A percentile compares a stretch with the other conserved stretches of the same genome.
Conservation (phyloP, 169 alveolate species). For the Theileria parva region DNA sequence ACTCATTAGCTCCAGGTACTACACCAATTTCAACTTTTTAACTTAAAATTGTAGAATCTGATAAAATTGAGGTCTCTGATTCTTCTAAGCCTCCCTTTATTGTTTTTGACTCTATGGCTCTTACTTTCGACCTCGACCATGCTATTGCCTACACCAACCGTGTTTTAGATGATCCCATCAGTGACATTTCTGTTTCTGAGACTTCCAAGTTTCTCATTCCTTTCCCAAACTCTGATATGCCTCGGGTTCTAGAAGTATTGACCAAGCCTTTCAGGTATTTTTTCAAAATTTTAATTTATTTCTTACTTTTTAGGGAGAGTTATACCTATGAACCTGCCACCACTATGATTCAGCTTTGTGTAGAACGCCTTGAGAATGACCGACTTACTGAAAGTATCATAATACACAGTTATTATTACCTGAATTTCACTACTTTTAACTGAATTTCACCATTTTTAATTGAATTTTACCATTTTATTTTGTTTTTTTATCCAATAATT, state of each 20-base stretch:
- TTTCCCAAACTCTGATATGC: constrained; percentile 46
- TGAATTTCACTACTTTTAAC: too few species aligned
- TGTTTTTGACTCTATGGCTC: not conserved
- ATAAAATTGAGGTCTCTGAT: not conserved
- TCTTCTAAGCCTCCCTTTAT: not conserved
- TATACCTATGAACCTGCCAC: constrained; percentile 67
- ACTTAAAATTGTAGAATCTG: not conserved
- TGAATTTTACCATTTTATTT: not conserved
- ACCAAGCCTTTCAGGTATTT: constrained; percentile 58
- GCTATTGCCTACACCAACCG: constrained; percentile 36
- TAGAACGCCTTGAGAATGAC: constrained; percentile 75
- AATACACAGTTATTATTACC: not conserved
- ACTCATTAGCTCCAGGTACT: not conserved
- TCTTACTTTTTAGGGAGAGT: constrained; percentile 26
- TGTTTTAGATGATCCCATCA: constrained; percentile 51
- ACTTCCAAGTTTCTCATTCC: constrained; percentile 42
- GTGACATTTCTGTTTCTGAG: constrained; percentile 48
- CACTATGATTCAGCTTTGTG: constrained; percentile 70
- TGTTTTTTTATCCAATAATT: not conserved
- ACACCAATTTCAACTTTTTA: not conserved
- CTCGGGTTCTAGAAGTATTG: constrained; percentile 19
- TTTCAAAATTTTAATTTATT: not conserved
- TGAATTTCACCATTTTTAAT: not conserved
- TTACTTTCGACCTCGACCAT: constrained; percentile 18
- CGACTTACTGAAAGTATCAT: constrained; percentile 39